Evolutionary conservation across 2,329 filamentous ascomycete genomes (phyloP).

Genomic region (Dothidotthia symphoricarpi): DNA sequence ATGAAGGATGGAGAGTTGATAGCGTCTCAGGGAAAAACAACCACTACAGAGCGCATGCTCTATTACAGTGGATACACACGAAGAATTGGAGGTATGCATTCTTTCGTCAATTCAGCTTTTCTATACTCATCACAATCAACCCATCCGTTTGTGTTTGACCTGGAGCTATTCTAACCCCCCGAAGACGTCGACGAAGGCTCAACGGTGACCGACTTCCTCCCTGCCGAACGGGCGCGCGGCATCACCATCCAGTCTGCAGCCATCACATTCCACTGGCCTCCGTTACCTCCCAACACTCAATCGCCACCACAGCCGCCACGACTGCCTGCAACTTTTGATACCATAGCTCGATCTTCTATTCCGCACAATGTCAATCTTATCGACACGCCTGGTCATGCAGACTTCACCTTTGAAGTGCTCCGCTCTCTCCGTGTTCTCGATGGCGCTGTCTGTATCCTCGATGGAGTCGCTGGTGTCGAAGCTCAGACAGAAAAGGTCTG

Average conservation of each 20-base stretch:
- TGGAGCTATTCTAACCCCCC: background rate
- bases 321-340: conserved; percentile 34
- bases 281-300: conserved; percentile 45
- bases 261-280: conserved; percentile 93
- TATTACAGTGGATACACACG: conserved; percentile 91
- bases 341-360: conserved; percentile 49
- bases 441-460: conserved; percentile 87
- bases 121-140: background rate
- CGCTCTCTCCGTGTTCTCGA: conserved; percentile 85
- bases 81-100: conserved; percentile 66
- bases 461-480: conserved; percentile 90
- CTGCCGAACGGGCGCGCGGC: conserved; percentile 83
- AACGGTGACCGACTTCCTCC: conserved; percentile 94
- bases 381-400: conserved; percentile 93
- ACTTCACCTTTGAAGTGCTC: conserved; percentile 96
- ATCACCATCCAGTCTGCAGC: conserved; percentile 98
- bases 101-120: background rate
- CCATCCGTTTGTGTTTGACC: background rate
- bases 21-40: conserved; percentile 74
- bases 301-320: conserved; percentile 16
- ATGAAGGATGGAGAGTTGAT: conserved; percentile 6
- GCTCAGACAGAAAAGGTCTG: conserved; percentile 97
- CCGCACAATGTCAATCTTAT: conserved; percentile 61
- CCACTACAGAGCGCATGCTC: conserved; percentile 98
- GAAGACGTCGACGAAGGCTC: conserved; percentile 91